Evolutionary conservation across 2,329 filamentous ascomycete species (phyloP).

Genomic region (Clarireedia monteithiana): DNA sequence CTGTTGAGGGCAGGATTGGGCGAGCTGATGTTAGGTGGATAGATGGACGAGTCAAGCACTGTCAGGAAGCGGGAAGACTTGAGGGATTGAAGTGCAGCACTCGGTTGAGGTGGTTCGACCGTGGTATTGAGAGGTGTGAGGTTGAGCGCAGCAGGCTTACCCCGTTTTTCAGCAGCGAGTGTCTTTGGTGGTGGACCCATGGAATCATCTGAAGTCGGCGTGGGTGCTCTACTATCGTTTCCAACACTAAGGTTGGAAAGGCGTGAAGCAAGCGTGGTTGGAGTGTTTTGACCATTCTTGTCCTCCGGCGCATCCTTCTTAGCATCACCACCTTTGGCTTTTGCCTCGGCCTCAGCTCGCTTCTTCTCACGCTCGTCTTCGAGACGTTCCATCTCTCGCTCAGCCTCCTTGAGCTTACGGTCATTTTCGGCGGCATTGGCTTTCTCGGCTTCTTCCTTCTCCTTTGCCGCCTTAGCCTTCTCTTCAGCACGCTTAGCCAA

Average conservation of each 20-base stretch:
- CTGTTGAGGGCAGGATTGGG: slow-evolving; percentile 88
- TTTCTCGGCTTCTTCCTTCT: slow-evolving; percentile 38
- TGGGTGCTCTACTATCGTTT: slow-evolving; percentile 34
- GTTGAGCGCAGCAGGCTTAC: slow-evolving; percentile 83
- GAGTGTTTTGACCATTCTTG: slow-evolving; percentile 26
- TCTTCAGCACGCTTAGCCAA: slow-evolving; percentile 24
- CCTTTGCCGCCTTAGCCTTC: slow-evolving; percentile 33
- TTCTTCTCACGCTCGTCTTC: slow-evolving; percentile 63
- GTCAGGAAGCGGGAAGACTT: slow-evolving; percentile 86
- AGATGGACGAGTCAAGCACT: slow-evolving; percentile 69
- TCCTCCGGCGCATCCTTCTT: slow-evolving; percentile 23
- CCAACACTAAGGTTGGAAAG: slow-evolving; percentile 43
- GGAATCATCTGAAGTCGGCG: slow-evolving; percentile 36
- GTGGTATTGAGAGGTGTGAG: slow-evolving; percentile 74
- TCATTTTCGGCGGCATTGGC: slow-evolving; percentile 48
- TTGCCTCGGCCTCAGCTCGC: slow-evolving; percentile 41
- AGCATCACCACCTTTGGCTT: slow-evolving; percentile 16
- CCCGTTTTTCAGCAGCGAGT: slow-evolving; percentile 51
- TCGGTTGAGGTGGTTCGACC: slow-evolving; percentile 86
- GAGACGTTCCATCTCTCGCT: slow-evolving; percentile 63
- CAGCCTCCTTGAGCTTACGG: slow-evolving; percentile 62
- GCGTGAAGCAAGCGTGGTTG: slow-evolving; percentile 34
- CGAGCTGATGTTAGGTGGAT: slow-evolving; percentile 76
- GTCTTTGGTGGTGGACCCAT: slow-evolving; percentile 45
- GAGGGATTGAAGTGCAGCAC: slow-evolving; percentile 84